phyloP scores from a whole-genome alignment of 441 rosid species.

The Pelargonium australe region DNA sequence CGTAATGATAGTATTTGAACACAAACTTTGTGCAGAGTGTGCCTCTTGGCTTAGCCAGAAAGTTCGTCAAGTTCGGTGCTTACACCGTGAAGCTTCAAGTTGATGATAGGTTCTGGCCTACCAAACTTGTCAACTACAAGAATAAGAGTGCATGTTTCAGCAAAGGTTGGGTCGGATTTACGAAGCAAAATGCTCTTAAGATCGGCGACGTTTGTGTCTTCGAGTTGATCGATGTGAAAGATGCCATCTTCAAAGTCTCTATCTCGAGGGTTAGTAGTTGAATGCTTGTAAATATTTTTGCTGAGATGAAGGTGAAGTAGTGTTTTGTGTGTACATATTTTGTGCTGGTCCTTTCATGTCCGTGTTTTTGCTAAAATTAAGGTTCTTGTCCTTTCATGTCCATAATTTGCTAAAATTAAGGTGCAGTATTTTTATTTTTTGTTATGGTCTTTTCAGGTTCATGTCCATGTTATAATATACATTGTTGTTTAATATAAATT shows the following conservation, averaged over 20 bases:
- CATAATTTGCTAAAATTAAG: no score
- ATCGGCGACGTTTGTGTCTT: neutral
- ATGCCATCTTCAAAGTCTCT: neutral
- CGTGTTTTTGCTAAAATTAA: no score
- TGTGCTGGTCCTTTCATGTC: no score
- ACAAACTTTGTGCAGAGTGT: neutral
- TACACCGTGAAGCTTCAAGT: neutral
- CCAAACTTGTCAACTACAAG: neutral
- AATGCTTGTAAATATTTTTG: neutral
- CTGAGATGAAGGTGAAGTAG: neutral
- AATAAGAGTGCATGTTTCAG: neutral
- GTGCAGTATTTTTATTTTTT: no score
- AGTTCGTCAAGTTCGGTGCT: neutral
- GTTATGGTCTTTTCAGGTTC: no score
- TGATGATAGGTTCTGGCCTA: neutral
- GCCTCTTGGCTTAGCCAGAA: neutral
- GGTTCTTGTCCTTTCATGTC: no score
- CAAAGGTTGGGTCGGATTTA: neutral
- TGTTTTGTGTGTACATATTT: neutral
- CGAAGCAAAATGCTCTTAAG: neutral
- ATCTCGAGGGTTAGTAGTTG: constrained; percentile 6
- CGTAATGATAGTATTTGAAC: neutral
- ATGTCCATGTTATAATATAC: no score
- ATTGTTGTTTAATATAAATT: no score
- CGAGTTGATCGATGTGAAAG: neutral